Conservation (phyloP, 2,329 filamentous ascomycete genomes). For the Monosporascus cannonballus region DNA sequence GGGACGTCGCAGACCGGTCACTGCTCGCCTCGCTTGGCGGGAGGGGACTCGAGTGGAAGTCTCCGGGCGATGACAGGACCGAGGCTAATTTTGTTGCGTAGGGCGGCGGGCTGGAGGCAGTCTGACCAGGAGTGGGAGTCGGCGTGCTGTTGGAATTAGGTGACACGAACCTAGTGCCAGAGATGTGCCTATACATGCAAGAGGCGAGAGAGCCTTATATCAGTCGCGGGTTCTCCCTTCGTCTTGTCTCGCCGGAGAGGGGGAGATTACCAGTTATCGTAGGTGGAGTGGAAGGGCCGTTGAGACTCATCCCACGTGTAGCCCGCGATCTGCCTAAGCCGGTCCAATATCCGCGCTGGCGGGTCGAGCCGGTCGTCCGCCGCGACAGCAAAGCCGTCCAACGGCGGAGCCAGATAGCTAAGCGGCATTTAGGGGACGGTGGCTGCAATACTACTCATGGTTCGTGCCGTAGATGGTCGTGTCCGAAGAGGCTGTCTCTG, state of each 20-base stretch:
- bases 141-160: slow-evolving; percentile 41
- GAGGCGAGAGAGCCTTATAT: slow-evolving; percentile 9
- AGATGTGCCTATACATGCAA: slow-evolving; percentile 50
- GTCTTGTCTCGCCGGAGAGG: background rate
- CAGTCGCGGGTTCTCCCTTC: background rate
- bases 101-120: slow-evolving; percentile 38
- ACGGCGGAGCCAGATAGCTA: slow-evolving; percentile 16
- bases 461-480: background rate
- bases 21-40: slow-evolving; percentile 33
- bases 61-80: slow-evolving; percentile 37
- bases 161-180: slow-evolving; percentile 54
- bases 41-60: slow-evolving; percentile 30
- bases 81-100: slow-evolving; percentile 35
- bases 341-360: slow-evolving; percentile 64
- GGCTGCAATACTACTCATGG: background rate
- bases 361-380: slow-evolving; percentile 54
- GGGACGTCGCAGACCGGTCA: slow-evolving; percentile 32
- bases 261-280: slow-evolving; percentile 70
- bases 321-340: slow-evolving; percentile 65
- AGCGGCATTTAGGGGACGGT: background rate
- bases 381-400: slow-evolving; percentile 45
- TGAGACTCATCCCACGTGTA: slow-evolving; percentile 69
- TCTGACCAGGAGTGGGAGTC: slow-evolving; percentile 36
- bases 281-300: slow-evolving; percentile 59
- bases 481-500: background rate